A percentile compares a stretch with the other conserved stretches of the same genome.
These are phyloP conservation scores for Aureobasidium sp. DNA, from an alignment of 2,329 filamentous ascomycete species.

Conservation along the genomic window DNA sequence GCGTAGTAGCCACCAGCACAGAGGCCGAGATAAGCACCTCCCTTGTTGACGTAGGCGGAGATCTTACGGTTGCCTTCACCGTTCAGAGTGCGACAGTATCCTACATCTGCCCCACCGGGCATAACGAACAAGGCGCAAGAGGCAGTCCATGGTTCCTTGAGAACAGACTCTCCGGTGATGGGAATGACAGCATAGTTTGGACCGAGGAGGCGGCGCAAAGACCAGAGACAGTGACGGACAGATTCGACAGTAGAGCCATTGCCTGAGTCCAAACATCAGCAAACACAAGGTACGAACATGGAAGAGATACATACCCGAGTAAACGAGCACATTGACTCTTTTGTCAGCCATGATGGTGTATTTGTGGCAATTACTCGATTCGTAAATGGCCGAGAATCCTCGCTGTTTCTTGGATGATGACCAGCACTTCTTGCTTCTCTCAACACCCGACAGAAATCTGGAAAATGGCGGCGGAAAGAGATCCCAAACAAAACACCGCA, in stretches of 20 bases:
- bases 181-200: slow-evolving; percentile 90
- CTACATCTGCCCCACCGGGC: slow-evolving; percentile 87
- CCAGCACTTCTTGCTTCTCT: background rate
- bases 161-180: slow-evolving; percentile 64
- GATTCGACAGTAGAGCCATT: slow-evolving; percentile 80
- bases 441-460: background rate
- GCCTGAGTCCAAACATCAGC: slow-evolving; percentile 42
- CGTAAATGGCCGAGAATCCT: slow-evolving; percentile 8
- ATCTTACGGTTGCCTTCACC: slow-evolving; percentile 81
- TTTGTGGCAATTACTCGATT: slow-evolving; percentile 8
- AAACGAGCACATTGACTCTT: slow-evolving; percentile 85
- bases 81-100: slow-evolving; percentile 81
- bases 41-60: slow-evolving; percentile 71
- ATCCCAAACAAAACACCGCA: slow-evolving; percentile 17
- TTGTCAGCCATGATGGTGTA: slow-evolving; percentile 49
- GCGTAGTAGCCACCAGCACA: slow-evolving; percentile 96
- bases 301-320: slow-evolving; percentile 60
- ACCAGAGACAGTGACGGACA: slow-evolving; percentile 80
- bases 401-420: slow-evolving; percentile 2
- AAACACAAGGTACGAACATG: background rate
- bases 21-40: slow-evolving; percentile 80
- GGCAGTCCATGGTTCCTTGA: slow-evolving; percentile 85
- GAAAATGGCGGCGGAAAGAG: slow-evolving; percentile 22
- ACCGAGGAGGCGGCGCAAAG: slow-evolving; percentile 74
- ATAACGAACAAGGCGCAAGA: slow-evolving; percentile 85